Evolutionary conservation across 768 basidiomycete genomes (phyloP).

Genomic region (Astraeus odoratus): DNA sequence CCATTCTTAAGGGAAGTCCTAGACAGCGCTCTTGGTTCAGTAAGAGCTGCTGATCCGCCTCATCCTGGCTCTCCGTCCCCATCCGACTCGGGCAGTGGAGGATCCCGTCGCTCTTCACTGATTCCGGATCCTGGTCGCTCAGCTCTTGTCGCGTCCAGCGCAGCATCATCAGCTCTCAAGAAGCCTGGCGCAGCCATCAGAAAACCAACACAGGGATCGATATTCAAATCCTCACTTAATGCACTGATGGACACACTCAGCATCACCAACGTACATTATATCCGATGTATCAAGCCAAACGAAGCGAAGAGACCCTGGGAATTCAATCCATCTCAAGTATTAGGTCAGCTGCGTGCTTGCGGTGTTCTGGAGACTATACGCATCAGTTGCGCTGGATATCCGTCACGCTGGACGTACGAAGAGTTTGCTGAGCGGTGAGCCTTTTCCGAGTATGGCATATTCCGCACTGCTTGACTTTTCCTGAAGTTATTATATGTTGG

Average conservation of each 20-base stretch:
- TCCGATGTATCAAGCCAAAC: slow-evolving; percentile 99
- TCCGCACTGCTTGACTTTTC: slow-evolving; percentile 15
- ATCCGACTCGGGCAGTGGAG: slow-evolving; percentile 71
- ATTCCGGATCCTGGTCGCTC: slow-evolving; percentile 85
- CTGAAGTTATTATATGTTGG: slow-evolving; percentile 92
- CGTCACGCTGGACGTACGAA: slow-evolving; percentile 96
- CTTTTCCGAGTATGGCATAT: slow-evolving; percentile 1
- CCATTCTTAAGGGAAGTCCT: slow-evolving; percentile 92
- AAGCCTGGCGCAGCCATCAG: slow-evolving; percentile 63
- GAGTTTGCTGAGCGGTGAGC: slow-evolving; percentile 95
- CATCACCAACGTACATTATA: slow-evolving; percentile 97
- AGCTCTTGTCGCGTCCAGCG: slow-evolving; percentile 51
- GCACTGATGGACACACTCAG: slow-evolving; percentile 96
- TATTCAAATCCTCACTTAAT: slow-evolving; percentile 93
- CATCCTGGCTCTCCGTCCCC: slow-evolving; percentile 68
- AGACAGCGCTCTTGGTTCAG: slow-evolving; percentile 77
- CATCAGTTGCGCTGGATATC: slow-evolving; percentile 98
- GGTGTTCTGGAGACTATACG: slow-evolving; percentile 98
- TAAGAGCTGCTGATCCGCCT: slow-evolving; percentile 58
- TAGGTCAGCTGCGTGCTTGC: slow-evolving; percentile 92
- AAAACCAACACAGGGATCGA: slow-evolving; percentile 96
- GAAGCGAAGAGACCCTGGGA: slow-evolving; percentile 96
- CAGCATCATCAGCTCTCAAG: slow-evolving; percentile 39
- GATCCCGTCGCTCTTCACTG: slow-evolving; percentile 74
- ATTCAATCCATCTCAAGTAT: slow-evolving; percentile 90